Evolutionary conservation across 805 yeast genomes (phyloP), one percentile per base, ranked within the genome.

Genomic region (Starmera caribaea): DNA sequence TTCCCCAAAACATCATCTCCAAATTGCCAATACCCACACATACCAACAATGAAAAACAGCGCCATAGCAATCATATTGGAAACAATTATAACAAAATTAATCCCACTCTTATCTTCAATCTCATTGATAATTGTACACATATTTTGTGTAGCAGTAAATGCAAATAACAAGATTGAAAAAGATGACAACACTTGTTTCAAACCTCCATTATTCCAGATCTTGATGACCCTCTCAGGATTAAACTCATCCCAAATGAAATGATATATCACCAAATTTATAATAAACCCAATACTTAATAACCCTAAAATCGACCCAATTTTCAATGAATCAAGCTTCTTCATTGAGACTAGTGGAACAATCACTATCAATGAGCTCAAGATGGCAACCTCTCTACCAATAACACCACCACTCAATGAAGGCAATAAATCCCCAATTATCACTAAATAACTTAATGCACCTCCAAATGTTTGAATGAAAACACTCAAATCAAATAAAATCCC

Each of bases 61-160:
- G 57, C 35, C 15, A 79, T 68, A 0, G 90, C 76, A 8, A 74
- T 63, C 1, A 63, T 45, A 35, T 80, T 71, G 10, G 89, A 68
- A 14, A 62, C 41, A 16, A 58, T 52, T 14, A 73, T 63, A 26
- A 81, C 73, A 2, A 75, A 62, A 41, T 77, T 75, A 17, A 67
- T 52, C 43, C 78, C 60, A 3, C 73, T 60, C 36, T 74, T 72
- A 46, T 75, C 70, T 32, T 72, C 61, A 45, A 82, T 63, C 57
- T 84, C 95, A 51, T 81, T 79, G 51, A 80, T 73, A 38, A 84
- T 81, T 9, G 87, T 78, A 55, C 79, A 81, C 68, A 83, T 75
- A 58, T 82, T 84, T 62, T 84, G 90, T 43, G 82, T 82, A 38
- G 92, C 87, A 1, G 90, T 82, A 58, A 73, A 84, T 2, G 94